These are phyloP conservation scores for Monosporascus cannonballus DNA, from an alignment of 2,329 filamentous ascomycete species.

Conservation along the genomic window DNA sequence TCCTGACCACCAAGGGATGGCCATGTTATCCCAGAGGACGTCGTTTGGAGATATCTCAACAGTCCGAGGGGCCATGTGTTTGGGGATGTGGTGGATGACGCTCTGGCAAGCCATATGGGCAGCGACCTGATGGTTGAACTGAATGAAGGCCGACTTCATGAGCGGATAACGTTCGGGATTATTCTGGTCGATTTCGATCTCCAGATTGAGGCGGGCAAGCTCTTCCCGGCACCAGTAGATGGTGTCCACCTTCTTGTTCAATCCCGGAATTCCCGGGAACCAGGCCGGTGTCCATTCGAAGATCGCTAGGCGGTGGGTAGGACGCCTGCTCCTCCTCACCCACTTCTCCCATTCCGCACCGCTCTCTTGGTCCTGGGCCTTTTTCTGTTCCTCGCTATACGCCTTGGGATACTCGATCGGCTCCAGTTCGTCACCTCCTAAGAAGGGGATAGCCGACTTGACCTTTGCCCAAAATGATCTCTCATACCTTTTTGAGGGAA, in stretches of 20 bases:
- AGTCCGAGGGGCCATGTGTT: conserved; percentile 84
- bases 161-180: conserved; percentile 79
- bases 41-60: conserved; percentile 93
- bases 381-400: conserved; percentile 52
- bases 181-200: conserved; percentile 86
- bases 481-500: conserved; percentile 39
- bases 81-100: conserved; percentile 82
- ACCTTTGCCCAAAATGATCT: conserved; percentile 43
- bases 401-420: conserved; percentile 54
- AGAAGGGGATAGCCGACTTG: conserved; percentile 43
- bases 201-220: conserved; percentile 78
- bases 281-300: conserved; percentile 53
- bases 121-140: conserved; percentile 96
- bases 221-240: conserved; percentile 89
- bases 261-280: conserved; percentile 70
- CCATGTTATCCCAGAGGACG: conserved; percentile 97
- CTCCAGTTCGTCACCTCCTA: conserved; percentile 36
- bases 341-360: conserved; percentile 77
- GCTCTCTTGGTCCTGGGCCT: conserved; percentile 51
- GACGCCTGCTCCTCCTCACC: conserved; percentile 73
- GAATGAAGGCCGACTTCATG: conserved; percentile 96
- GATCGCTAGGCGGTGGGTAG: conserved; percentile 70
- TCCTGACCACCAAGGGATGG: conserved; percentile 86
- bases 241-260: conserved; percentile 88
- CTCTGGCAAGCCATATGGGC: conserved; percentile 98